phyloP scores from a whole-genome alignment of 2,329 filamentous ascomycete species.

The Cordyceps farinosa region DNA sequence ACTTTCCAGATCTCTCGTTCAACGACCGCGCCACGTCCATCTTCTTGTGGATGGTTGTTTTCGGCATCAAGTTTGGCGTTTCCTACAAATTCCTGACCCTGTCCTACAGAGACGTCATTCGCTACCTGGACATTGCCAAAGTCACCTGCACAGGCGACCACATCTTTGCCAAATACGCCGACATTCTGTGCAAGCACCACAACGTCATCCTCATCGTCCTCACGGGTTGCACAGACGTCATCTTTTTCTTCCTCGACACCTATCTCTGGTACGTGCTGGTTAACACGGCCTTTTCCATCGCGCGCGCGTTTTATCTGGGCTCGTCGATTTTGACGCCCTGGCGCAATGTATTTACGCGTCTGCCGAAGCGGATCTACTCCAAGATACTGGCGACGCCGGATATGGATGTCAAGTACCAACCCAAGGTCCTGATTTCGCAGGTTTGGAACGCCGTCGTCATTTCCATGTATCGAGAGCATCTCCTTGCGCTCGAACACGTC shows the following conservation, averaged over 20 bases:
- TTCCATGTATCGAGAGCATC: constrained; percentile 98
- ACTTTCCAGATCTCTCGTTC: constrained; percentile 78
- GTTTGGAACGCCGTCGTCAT: constrained; percentile 99
- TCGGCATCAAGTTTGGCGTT: constrained; percentile 85
- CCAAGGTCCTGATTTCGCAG: constrained; percentile 96
- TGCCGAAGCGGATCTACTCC: constrained; percentile 98
- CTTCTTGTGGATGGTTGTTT: constrained; percentile 85
- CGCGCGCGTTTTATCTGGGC: constrained; percentile 95
- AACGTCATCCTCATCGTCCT: constrained; percentile 78
- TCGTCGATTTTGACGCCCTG: constrained; percentile 97
- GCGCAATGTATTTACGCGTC: constrained; percentile 96
- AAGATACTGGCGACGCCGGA: constrained; percentile 96
- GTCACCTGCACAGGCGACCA: constrained; percentile 74
- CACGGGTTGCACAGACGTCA: constrained; percentile 72
- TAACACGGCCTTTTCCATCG: constrained; percentile 91
- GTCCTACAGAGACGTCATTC: constrained; percentile 89
- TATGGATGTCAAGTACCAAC: constrained; percentile 99
- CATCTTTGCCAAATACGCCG: constrained; percentile 45
- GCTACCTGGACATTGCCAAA: constrained; percentile 80
- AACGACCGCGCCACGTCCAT: constrained; percentile 99
- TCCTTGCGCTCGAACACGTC: constrained; percentile 95
- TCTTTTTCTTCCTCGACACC: constrained; percentile 97
- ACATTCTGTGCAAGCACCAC: constrained; percentile 73
- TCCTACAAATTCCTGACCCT: constrained; percentile 92
- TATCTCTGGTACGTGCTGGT: constrained; percentile 96